Evolutionary conservation across 345 rosid species (phyloP), one percentile per base, ranked within the genome.

Genomic region (Leavenworthia alabamica): DNA sequence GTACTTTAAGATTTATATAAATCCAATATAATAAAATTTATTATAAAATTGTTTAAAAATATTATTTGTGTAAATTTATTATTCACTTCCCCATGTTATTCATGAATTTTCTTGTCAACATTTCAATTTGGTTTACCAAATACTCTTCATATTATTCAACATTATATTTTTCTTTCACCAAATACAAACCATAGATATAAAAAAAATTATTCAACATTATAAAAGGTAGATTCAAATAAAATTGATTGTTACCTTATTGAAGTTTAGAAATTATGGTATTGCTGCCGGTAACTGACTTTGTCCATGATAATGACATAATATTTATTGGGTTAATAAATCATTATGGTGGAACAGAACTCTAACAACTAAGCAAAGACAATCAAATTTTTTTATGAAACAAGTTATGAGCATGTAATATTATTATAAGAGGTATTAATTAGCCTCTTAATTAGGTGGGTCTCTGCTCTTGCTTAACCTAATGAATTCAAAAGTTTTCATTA

Each of bases 391-490:
- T 29, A 40, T 58, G 59, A 60, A 43, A 68, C 62, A 51, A 60
- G 55, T 61, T 26, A n/a, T n/a, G n/a, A n/a, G n/a, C n/a, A n/a
- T n/a, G n/a, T n/a, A n/a, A n/a, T n/a, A n/a, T n/a, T n/a, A n/a
- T n/a, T n/a, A n/a, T n/a, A n/a, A n/a, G n/a, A n/a, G n/a, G n/a
- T n/a, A n/a, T n/a, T n/a, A n/a, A n/a, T n/a, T n/a, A n/a, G n/a
- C n/a, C n/a, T n/a, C n/a, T n/a, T n/a, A n/a, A n/a, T n/a, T 62
- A 53, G 68, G 74, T 62, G 58, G 64, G 35, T 61, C 26, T 56
- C 48, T 62, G 68, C 63, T 54, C 28, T n/a, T n/a, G 74, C 64
- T 62, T 55, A 62, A 54, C 74, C 74, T 62, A 62, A 61, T 69
- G 29, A 13, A 5, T 43, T 43, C 66, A 19, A 15, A 68, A 45